Base-by-base conservation (phyloP, 1,139 yeast species). In the Candida dubliniensis region DNA sequence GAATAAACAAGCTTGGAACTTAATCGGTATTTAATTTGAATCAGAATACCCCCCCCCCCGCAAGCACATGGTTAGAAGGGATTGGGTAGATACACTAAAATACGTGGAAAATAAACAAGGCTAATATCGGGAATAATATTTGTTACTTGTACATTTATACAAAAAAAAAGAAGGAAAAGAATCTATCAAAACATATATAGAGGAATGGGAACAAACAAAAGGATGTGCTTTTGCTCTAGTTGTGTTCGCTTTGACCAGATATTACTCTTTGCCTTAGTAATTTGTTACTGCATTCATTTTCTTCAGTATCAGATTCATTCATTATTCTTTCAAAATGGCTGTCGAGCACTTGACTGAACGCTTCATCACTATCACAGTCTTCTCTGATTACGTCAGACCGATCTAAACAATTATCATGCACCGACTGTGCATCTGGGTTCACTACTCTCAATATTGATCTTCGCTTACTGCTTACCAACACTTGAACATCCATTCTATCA, bases 401-500 rank as follows among this genome's bases (percentile, higher is more conserved):
- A 13, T 32, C 24, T 13, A 10, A 29, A 36, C 11, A 3, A 27
- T 3, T 38, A 2, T 36, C 41, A 18, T 33, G 18, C 9, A 32
- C 8, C 29, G 15, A 36, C 4, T 49, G 74, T 5, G 61, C 36
- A 52, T 79, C 83, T 0, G 95, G 95, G 54, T 86, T 86, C 40
- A 82, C 74, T 32, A 86, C 82, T 31, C 85, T 67, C 40, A 86
- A 66, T 39, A 76, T 76, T 1, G 86, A 74, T 44, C 88, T 65
- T 53, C 91, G 69, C 57, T 81, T 80, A n/a, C 87, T 79, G 46
- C 88, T 79, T 8, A 85, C 91, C 49, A 86, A 63, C 8, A 86
- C 86, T 58, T 85, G 93, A 0, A 83, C 91, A 49, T 85, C 91
- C 51, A 84, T 63, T 34, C 75, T 70, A 33, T 70, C 70, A 48